A percentile compares a stretch with the other conserved stretches of the same genome.
Conservation (phyloP, 768 basidiomycete species). For the Pisolithus orientalis region DNA sequence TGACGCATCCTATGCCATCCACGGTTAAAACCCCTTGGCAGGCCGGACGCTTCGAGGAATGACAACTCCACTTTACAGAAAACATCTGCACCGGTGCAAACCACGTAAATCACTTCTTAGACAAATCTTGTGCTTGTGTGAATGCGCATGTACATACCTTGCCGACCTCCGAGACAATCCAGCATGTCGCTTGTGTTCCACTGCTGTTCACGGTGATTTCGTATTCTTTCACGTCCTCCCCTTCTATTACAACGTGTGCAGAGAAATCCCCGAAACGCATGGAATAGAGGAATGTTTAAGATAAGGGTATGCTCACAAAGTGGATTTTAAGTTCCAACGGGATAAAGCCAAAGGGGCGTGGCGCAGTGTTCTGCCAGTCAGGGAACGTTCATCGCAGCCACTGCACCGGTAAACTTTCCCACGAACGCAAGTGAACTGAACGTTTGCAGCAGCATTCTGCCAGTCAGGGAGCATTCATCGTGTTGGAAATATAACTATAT, state of each 20-base stretch:
- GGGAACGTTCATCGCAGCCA: no score
- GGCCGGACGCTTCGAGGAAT: background rate
- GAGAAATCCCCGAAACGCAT: conserved; percentile 14
- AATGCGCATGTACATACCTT: conserved; percentile 4
- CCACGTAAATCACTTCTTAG: background rate
- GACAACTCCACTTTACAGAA: conserved; percentile 9
- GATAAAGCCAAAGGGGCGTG: no score
- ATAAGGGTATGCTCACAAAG: no score
- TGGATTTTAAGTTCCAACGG: no score
- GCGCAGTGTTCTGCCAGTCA: no score
- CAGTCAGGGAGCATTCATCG: no score
- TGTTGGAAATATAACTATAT: no score
- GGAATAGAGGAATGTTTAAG: no score
- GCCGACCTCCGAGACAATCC: conserved; percentile 18
- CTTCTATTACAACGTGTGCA: conserved; percentile 9
- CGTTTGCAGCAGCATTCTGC: no score
- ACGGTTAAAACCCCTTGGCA: background rate
- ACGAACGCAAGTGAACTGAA: no score
- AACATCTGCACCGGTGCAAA: conserved; percentile 4
- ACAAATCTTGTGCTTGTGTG: background rate
- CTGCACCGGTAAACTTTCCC: no score
- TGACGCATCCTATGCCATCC: conserved; percentile 6
- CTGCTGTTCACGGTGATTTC: background rate
- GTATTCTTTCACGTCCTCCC: conserved; percentile 9
- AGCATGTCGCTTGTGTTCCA: conserved; percentile 12